These are phyloP conservation scores for Lindgomyces ingoldianus DNA, from an alignment of 495 filamentous ascomycete species.

Conservation along the genomic window DNA sequence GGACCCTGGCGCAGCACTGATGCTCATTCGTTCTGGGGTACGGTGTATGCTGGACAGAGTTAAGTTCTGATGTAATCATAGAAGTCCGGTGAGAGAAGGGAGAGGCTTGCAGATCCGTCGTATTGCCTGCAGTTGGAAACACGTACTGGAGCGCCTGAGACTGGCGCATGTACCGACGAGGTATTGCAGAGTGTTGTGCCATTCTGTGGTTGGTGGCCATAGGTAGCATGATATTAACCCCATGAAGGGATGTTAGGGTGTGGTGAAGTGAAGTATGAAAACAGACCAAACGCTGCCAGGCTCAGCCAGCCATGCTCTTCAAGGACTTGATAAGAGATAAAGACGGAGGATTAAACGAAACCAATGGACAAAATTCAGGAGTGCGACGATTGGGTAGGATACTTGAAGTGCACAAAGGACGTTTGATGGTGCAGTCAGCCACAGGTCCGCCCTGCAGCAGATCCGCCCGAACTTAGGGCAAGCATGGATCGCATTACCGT, in stretches of 20 bases:
- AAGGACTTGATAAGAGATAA: too few species aligned
- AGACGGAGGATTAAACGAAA: too few species aligned
- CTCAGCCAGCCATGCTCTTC: too few species aligned
- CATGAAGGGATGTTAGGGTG: too few species aligned
- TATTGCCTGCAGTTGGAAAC: slow-evolving; percentile 13
- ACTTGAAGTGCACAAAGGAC: not conserved
- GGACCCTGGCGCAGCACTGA: not conserved
- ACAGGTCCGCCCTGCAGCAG: slow-evolving; percentile 13
- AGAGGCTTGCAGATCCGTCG: slow-evolving; percentile 26
- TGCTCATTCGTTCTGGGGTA: slow-evolving; percentile 12
- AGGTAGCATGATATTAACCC: not conserved
- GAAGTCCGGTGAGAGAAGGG: slow-evolving; percentile 7
- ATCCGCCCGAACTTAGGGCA: slow-evolving; percentile 2
- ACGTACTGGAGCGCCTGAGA: slow-evolving; percentile 14
- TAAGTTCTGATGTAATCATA: slow-evolving; percentile 29
- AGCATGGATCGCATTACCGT: slow-evolving; percentile 1
- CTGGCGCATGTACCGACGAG: not conserved
- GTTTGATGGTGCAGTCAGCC: not conserved
- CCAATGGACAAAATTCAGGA: too few species aligned
- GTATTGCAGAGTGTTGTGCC: not conserved
- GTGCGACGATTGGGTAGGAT: not conserved
- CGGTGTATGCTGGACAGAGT: slow-evolving; percentile 20
- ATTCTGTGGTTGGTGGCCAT: not conserved
- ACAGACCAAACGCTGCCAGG: too few species aligned
- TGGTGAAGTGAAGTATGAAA: too few species aligned